Evolutionary conservation across 371 early-diverging fungal species (phyloP).

Genomic region (Smittium culicis): DNA sequence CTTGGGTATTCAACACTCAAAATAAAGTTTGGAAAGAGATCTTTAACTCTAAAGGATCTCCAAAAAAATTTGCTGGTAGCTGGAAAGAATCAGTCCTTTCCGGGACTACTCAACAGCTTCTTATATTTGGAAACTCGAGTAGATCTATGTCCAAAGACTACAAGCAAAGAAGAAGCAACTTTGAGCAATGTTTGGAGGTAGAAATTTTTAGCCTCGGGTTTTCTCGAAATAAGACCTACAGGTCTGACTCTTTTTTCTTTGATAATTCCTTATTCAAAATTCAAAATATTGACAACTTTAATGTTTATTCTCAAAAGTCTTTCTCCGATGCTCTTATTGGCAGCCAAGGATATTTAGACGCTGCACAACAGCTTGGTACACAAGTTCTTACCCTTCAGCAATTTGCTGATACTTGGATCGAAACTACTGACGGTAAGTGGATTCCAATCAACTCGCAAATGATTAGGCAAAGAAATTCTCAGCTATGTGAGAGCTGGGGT

Average conservation of each 20-base stretch:
- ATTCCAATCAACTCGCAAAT: background rate
- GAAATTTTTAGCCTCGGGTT: constrained; percentile 57
- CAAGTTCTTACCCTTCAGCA: background rate
- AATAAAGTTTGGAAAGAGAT: constrained; percentile 53
- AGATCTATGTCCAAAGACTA: constrained; percentile 57
- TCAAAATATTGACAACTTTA: background rate
- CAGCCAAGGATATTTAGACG: background rate
- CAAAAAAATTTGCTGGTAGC: constrained; percentile 51
- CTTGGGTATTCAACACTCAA: constrained; percentile 56
- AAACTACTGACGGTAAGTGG: constrained; percentile 10
- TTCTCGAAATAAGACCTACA: background rate
- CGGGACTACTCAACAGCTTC: constrained; percentile 41
- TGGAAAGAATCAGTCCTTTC: constrained; percentile 64
- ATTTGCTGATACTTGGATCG: constrained; percentile 5
- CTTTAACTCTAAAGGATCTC: constrained; percentile 46
- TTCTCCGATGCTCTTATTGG: background rate
- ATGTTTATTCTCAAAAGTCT: no score
- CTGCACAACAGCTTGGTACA: constrained; percentile 6
- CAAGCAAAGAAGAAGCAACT: constrained; percentile 59
- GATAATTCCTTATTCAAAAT: background rate
- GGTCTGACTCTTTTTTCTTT: background rate
- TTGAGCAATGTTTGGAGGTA: constrained; percentile 51
- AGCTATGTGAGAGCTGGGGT: constrained; percentile 5
- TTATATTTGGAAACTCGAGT: constrained; percentile 56
- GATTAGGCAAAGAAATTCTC: background rate